Evolutionary conservation across 805 yeast species (phyloP), one percentile per base, ranked within the genome.

Genomic region (Candida odintsovae): DNA sequence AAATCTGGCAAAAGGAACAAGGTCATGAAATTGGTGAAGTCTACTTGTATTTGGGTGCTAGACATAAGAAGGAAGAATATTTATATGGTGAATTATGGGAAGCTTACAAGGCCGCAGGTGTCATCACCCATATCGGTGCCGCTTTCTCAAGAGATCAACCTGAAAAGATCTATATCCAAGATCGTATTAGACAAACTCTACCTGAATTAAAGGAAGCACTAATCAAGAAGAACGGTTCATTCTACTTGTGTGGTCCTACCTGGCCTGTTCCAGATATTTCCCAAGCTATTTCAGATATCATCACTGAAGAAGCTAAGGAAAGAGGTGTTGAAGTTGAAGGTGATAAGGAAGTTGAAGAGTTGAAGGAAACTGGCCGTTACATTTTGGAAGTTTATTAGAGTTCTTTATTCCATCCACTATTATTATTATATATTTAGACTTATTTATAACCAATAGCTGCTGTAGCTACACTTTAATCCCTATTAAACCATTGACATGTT

Each of bases 221-320:
- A 67, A 84, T 82, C 39, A 70, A 72, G 52, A 76, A 90, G 69
- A 71, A 83, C 48, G 98, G 98, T 48, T 83, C 90, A 22, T 92
- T 92, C 78, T 92, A 92, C 71, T 76, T 92, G 64, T 92, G 98
- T 80, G 98, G 98, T 52, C 98, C 98, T 38, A 92, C 97, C 2
- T 92, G 98, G 98, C 98, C 98, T 29, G 97, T 92, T 61, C 97
- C 98, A 11, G 97, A 90, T 65, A 86, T 92, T 58, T 86, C 96
- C 44, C 85, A 83, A 39, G 95, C 96, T 58, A 72, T 92, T 56
- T 85, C 85, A 61, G 96, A 88, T 53, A 85, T 92, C 56, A 75
- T 90, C 43, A 66, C 67, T 21, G 76, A 77, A 40, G 96, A 87
- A 53, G 95, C 96, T 22, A 72, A 70, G 44, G 72, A 71, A 53